Conservation (phyloP, 2,329 filamentous ascomycete genomes). For the Aspergillus novofumigatus region DNA sequence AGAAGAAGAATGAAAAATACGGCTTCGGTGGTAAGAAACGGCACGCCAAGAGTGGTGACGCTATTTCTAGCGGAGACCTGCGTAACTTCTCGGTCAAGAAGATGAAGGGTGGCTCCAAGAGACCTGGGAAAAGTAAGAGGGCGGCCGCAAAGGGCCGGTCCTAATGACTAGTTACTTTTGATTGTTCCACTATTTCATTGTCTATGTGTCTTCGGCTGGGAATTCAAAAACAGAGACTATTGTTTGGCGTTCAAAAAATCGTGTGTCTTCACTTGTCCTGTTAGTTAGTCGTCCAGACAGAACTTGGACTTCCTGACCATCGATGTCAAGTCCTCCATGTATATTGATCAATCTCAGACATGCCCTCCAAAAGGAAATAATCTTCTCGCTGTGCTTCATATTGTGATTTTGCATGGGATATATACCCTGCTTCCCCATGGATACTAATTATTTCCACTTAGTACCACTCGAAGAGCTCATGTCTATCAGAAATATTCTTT, state of each 20-base stretch:
- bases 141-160: conserved; percentile 31
- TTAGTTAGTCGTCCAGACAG: neutral
- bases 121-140: conserved; percentile 51
- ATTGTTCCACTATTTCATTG: neutral
- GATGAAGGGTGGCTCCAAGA: conserved; percentile 64
- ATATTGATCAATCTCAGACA: neutral
- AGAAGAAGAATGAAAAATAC: conserved; percentile 92
- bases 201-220: neutral
- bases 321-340: neutral
- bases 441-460: neutral
- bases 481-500: neutral
- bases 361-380: neutral
- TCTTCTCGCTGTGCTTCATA: neutral
- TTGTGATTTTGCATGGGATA: neutral
- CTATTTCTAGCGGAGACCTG: conserved; percentile 74
- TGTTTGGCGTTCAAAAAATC: neutral
- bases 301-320: neutral
- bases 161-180: conserved; percentile 4
- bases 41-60: conserved; percentile 85
- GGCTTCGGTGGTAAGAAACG: conserved; percentile 96
- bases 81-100: conserved; percentile 74
- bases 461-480: neutral
- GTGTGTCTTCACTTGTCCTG: neutral
- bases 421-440: neutral
- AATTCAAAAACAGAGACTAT: neutral